Evolutionary conservation across 2,329 filamentous ascomycete genomes (phyloP).

Genomic region (Nothophoma quercina): DNA sequence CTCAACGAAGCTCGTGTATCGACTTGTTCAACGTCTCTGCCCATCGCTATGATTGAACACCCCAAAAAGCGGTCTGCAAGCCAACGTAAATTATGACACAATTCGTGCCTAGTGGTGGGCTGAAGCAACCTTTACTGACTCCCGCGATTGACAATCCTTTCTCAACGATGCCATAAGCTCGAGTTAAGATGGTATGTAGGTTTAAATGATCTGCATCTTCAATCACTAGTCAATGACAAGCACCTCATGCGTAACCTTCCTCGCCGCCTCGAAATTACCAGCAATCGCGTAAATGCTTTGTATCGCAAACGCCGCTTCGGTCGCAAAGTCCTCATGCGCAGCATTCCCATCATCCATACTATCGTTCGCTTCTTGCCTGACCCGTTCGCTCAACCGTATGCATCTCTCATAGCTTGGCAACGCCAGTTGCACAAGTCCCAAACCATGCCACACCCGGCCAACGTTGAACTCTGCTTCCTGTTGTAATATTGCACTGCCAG

Average conservation of each 20-base stretch:
- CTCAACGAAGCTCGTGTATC: neutral
- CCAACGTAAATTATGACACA: neutral
- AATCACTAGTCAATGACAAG: conserved; percentile 52
- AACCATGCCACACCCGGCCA: conserved; percentile 75
- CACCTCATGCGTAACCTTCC: conserved; percentile 66
- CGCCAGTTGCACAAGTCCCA: conserved; percentile 77
- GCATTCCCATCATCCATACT: conserved; percentile 44
- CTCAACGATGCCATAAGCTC: too few species aligned
- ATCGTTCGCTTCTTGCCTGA: conserved; percentile 36
- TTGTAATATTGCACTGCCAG: conserved; percentile 55
- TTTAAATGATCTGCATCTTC: too few species aligned
- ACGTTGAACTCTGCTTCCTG: conserved; percentile 87
- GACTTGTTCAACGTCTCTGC: neutral
- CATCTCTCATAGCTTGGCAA: conserved; percentile 73
- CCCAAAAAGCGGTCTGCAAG: neutral
- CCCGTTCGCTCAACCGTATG: conserved; percentile 58
- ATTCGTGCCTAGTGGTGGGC: neutral
- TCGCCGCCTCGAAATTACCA: conserved; percentile 69
- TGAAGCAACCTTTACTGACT: neutral
- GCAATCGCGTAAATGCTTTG: conserved; percentile 71
- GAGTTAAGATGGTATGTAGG: too few species aligned
- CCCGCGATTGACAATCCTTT: neutral
- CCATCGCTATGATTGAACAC: neutral
- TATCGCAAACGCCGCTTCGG: conserved; percentile 78
- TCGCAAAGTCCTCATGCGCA: conserved; percentile 65